Base-by-base conservation (phyloP, 768 basidiomycete species). In the Mycena indigotica region DNA sequence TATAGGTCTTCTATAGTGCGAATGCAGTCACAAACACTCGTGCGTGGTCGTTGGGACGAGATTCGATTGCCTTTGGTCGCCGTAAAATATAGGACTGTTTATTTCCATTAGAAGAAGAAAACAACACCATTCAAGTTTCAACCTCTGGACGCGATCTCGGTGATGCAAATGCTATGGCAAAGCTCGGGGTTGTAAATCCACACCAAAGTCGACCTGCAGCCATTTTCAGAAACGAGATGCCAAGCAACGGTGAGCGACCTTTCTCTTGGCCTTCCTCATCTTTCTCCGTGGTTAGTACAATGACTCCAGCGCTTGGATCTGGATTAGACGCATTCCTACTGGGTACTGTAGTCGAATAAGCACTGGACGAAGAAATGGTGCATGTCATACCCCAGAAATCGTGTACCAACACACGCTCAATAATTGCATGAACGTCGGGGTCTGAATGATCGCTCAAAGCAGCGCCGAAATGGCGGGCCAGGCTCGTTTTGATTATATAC, bases 171-270 rank as follows among this genome's bases (percentile, higher is more conserved):
- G 81, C 89, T 53, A 93, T 76, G 0, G 91, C 88, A 89, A 93
- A 91, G 68, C 87, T 89, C 19, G 84, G 77, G 24, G 91, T 87
- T 5, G 91, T 93, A 72, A 93, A 93, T 38, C 84, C 89, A 66
- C 91, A 92, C 88, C 89, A 93, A 32, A 92, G 71, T 29, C 88
- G 83, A 28, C 80, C 90, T 89, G 44, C 29, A 48, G 28, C 4
- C n/a, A n/a, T n/a, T n/a, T n/a, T n/a, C n/a, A n/a, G n/a, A n/a
- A n/a, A n/a, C n/a, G n/a, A n/a, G n/a, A n/a, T n/a, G n/a, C n/a
- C n/a, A n/a, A n/a, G n/a, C n/a, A n/a, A n/a, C n/a, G n/a, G n/a
- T n/a, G n/a, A n/a, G n/a, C n/a, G 21, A 57, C 59, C 68, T 19
- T 35, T 39, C 15, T 52, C 56, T 26, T 46, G 54, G 32, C 62